phyloP scores from a whole-genome alignment of 164 flowering plant genomes.

The Cinnamomum micranthum region DNA sequence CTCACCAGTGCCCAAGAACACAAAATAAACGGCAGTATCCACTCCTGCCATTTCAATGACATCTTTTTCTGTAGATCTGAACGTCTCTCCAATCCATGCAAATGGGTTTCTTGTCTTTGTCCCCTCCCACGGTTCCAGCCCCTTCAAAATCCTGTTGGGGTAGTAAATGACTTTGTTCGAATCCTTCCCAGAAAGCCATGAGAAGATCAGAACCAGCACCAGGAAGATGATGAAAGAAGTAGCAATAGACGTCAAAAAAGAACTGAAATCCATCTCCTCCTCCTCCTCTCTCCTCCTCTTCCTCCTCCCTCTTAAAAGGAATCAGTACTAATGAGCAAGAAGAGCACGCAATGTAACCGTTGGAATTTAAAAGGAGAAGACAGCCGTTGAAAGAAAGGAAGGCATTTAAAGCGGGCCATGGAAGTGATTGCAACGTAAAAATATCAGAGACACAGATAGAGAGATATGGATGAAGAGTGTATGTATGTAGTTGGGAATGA shows the following conservation, averaged over 20 bases:
- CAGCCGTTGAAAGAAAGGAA: neutral
- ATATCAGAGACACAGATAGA: neutral
- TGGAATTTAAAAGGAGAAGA: neutral
- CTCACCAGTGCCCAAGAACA: slow-evolving; percentile 75
- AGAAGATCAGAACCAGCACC: slow-evolving; percentile 60
- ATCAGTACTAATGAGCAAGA: neutral
- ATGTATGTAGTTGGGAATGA: neutral
- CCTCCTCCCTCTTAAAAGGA: neutral
- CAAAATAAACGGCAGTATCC: slow-evolving; percentile 86
- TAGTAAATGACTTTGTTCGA: slow-evolving; percentile 68
- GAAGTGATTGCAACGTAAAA: no score
- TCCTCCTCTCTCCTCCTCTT: neutral
- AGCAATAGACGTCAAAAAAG: slow-evolving; percentile 75
- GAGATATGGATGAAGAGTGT: neutral
- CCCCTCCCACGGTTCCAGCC: slow-evolving; percentile 60
- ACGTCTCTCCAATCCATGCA: slow-evolving; percentile 67
- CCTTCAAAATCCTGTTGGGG: slow-evolving; percentile 78
- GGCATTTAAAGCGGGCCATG: neutral
- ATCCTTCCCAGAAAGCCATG: slow-evolving; percentile 62
- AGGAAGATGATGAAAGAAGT: slow-evolving; percentile 75
- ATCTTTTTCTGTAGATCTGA: slow-evolving; percentile 59
- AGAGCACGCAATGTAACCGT: neutral
- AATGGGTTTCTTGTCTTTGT: slow-evolving; percentile 53
- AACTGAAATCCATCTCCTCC: slow-evolving; percentile 60
- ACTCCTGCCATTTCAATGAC: slow-evolving; percentile 67